phyloP scores from a whole-genome alignment of 2,329 filamentous ascomycete species.

The Hypoxylon sp. region DNA sequence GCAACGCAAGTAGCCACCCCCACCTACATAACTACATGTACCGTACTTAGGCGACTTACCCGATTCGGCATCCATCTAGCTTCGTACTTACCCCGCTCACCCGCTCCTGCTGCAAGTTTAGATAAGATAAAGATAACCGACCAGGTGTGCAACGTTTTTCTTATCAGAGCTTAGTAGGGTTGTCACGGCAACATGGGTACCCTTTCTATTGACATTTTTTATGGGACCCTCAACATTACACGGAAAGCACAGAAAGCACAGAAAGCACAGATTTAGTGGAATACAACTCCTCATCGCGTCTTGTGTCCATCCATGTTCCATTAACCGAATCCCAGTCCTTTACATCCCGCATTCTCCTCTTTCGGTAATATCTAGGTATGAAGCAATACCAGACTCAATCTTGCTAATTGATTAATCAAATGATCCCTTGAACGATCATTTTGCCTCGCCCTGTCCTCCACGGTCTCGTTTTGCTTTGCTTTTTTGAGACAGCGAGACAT shows the following conservation, averaged over 20 bases:
- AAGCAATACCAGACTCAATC: conserved; percentile 21
- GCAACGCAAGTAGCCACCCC: not conserved
- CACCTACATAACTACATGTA: not conserved
- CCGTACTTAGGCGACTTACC: not conserved
- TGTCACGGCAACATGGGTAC: conserved; percentile 43
- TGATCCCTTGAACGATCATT: conserved; percentile 12
- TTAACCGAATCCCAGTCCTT: conserved; percentile 17
- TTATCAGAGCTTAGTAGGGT: conserved; percentile 27
- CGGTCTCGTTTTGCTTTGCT: conserved; percentile 7
- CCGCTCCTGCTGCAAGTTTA: conserved; percentile 5
- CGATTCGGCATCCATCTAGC: conserved; percentile 11
- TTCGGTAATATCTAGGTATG: conserved; percentile 1
- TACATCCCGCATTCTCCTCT: conserved; percentile 24
- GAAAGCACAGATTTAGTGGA: conserved; percentile 16
- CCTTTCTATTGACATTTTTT: conserved; percentile 46
- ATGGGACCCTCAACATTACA: conserved; percentile 20
- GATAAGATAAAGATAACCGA: not conserved
- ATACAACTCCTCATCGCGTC: conserved; percentile 33
- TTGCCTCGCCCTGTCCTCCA: not conserved
- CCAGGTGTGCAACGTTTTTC: not conserved
- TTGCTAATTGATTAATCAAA: conserved; percentile 20
- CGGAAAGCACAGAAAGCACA: conserved; percentile 18
- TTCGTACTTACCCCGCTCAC: conserved; percentile 11
- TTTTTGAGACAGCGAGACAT: conserved; percentile 13
- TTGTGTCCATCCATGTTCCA: conserved; percentile 12